Base-by-base conservation (phyloP, 2,329 filamentous ascomycete species). In the Microdochium paspali region DNA sequence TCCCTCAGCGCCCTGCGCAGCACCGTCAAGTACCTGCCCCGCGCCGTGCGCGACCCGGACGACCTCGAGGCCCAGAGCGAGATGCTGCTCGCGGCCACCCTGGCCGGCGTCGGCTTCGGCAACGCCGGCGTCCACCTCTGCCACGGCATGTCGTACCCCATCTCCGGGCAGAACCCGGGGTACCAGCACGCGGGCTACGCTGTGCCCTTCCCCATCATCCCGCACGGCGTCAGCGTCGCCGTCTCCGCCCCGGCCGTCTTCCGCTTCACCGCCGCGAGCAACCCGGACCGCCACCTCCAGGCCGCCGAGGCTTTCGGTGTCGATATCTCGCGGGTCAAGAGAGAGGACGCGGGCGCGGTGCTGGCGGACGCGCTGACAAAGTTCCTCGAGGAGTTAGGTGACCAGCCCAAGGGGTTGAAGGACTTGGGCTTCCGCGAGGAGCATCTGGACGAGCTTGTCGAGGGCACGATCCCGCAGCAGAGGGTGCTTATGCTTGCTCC, bases 91-190 rank as follows among this genome's bases (percentile, higher is more conserved):
- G 93, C 93, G 2, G 87, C 93, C 1, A 98, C 93, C 0, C 73
- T 98, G 2, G 93, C 94, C 0, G 93, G 93, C 43, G 90, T 98
- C 3, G 93, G 93, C 0, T 98, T 98, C 64, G 93, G 94, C 20
- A 98, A 98, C 59, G 94, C 94, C 1, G 93, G 94, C 45, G 93
- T 98, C 2, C 93, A 98, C 69, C 73, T 82, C 42, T 82, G 78
- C 53, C 78, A 82, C 53, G 79, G 91, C 62, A 97, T 98, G 91
- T 94, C 87, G 23, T 98, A 98, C 61, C 93, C 93, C 18, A 95
- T 98, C 60, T 95, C 89, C 1, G 88, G 90, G 25, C 90, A 96
- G 63, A 98, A 98, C 63, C 88, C 87, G 0, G 84, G 85, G 4
- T 97, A 97, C 69, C 83, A 82, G 58, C 93, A 98, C 62, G 66